These are phyloP conservation scores for Colletotrichum liaoningense DNA, from an alignment of 2,329 filamentous ascomycete genomes.

Conservation along the genomic window DNA sequence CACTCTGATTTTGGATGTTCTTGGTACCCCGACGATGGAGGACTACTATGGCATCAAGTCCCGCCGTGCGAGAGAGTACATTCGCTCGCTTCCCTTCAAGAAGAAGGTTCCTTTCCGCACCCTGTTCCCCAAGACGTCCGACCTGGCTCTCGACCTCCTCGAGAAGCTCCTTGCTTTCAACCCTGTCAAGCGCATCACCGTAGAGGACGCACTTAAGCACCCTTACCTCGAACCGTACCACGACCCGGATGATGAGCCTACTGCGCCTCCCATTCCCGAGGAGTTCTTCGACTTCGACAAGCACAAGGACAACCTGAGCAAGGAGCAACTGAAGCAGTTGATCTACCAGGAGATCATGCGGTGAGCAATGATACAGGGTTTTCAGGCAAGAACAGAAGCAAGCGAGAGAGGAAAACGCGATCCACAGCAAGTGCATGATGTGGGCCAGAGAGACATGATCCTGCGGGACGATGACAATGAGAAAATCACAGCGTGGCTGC, in stretches of 20 bases:
- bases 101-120: constrained; percentile 99
- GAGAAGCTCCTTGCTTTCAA: constrained; percentile 98
- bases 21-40: constrained; percentile 99
- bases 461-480: neutral
- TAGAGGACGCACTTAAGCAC: constrained; percentile 96
- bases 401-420: neutral
- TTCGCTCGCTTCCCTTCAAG: constrained; percentile 97
- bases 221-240: constrained; percentile 99
- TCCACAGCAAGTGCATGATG: neutral
- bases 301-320: constrained; percentile 98
- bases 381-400: neutral
- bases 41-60: constrained; percentile 99
- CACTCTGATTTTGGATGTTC: constrained; percentile 95
- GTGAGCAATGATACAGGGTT: constrained; percentile 42
- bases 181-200: constrained; percentile 97
- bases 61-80: constrained; percentile 95
- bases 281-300: constrained; percentile 99
- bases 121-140: constrained; percentile 99
- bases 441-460: neutral
- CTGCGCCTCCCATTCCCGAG: constrained; percentile 94
- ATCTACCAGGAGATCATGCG: constrained; percentile 98
- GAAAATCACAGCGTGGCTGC: neutral
- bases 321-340: constrained; percentile 96
- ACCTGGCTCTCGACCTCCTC: constrained; percentile 90
- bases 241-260: constrained; percentile 98